Conservation (phyloP, 768 basidiomycete species). For the Clathrus columnatus region DNA sequence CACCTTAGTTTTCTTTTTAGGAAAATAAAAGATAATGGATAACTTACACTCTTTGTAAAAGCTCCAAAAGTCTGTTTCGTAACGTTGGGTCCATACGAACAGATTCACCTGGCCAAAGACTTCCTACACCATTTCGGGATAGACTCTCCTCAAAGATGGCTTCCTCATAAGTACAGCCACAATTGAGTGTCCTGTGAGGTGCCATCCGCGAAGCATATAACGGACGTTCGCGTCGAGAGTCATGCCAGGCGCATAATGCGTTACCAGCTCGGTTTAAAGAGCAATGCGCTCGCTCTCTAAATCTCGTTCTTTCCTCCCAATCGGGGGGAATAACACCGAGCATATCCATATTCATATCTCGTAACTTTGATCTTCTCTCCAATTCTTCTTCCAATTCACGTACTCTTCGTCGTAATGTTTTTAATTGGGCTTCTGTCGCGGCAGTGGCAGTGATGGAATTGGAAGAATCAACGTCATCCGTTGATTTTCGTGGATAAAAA, state of each 20-base stretch:
- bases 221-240: slow-evolving; percentile 76
- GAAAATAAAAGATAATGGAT: no score
- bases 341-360: no score
- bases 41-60: slow-evolving; percentile 47
- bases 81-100: slow-evolving; percentile 87
- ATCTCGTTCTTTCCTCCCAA: slow-evolving; percentile 69
- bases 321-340: slow-evolving; percentile 40
- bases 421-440: no score
- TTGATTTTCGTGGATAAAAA: no score
- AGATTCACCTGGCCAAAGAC: slow-evolving; percentile 74
- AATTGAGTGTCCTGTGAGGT: slow-evolving; percentile 70
- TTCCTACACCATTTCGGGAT: slow-evolving; percentile 67
- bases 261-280: slow-evolving; percentile 83
- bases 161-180: slow-evolving; percentile 77
- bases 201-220: slow-evolving; percentile 72
- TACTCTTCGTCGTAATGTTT: no score
- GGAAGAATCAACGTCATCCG: no score
- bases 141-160: slow-evolving; percentile 84
- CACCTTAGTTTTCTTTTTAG: no score
- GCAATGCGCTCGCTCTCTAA: slow-evolving; percentile 63
- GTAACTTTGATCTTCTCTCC: background rate
- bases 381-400: no score
- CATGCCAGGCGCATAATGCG: slow-evolving; percentile 85
- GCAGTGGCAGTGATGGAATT: no score
- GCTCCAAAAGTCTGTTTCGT: slow-evolving; percentile 66